Evolutionary conservation across 768 basidiomycete genomes (phyloP).

Genomic region (Phaeotremella skinneri): DNA sequence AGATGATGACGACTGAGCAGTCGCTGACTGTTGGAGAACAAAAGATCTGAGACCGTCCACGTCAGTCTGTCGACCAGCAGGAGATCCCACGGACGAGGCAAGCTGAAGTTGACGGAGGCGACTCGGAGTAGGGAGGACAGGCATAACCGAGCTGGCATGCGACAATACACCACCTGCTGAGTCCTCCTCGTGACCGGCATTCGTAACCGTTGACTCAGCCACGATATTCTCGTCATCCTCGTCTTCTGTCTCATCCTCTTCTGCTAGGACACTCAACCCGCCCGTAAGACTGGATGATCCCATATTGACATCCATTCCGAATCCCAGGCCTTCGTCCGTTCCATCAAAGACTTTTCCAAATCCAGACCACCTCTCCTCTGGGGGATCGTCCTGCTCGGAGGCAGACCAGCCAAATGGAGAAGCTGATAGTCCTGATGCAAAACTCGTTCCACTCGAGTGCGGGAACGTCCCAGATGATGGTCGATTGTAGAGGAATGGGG

Average conservation of each 20-base stretch:
- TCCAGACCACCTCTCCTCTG: conserved; percentile 28
- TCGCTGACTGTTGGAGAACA: conserved; percentile 8
- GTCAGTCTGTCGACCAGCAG: conserved; percentile 15
- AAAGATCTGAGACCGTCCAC: conserved; percentile 15
- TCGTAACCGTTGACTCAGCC: too few relatives aligned
- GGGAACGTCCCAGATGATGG: conserved; percentile 19
- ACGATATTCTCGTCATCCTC: conserved; percentile 12
- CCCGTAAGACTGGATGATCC: conserved; percentile 15
- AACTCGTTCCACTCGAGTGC: conserved; percentile 10
- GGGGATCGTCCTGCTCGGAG: conserved; percentile 18
- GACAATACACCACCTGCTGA: neutral
- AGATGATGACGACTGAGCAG: conserved; percentile 1
- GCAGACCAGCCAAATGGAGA: conserved; percentile 18
- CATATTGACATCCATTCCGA: conserved; percentile 16
- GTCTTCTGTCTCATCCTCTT: conserved; percentile 45
- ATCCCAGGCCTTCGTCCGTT: conserved; percentile 35
- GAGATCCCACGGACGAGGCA: conserved; percentile 16
- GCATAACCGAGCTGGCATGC: conserved; percentile 3
- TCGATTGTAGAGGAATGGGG: conserved; percentile 14
- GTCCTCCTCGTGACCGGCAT: neutral
- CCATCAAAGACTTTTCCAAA: conserved; percentile 4
- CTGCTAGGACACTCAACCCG: conserved; percentile 33
- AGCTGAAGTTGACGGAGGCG: conserved; percentile 27
- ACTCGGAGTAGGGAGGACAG: conserved; percentile 11
- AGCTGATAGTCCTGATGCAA: conserved; percentile 6